Percentiles rank a stretch among this genome's conserved stretches.
These are phyloP conservation scores for Gautieria morchelliformis DNA, from an alignment of 768 basidiomycete species.

Conservation along the genomic window DNA sequence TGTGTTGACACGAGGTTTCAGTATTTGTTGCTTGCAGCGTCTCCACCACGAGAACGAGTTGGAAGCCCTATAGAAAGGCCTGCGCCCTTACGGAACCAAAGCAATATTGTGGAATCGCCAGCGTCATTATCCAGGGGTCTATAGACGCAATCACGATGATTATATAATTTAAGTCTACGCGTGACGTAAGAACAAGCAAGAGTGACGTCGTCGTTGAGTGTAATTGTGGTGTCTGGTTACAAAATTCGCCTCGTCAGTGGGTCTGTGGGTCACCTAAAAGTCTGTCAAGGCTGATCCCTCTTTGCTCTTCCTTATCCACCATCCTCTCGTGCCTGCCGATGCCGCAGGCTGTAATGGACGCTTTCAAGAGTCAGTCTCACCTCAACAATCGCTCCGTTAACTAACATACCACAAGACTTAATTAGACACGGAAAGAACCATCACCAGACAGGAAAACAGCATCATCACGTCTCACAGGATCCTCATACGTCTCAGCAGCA, in stretches of 20 bases:
- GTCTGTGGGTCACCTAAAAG: neutral
- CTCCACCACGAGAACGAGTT: neutral
- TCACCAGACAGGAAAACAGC: neutral
- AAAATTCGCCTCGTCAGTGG: neutral
- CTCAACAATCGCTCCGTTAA: constrained; percentile 13
- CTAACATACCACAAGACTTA: constrained; percentile 41
- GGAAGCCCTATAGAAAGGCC: neutral
- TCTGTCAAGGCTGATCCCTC: neutral
- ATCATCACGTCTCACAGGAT: constrained; percentile 33
- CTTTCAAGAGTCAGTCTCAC: constrained; percentile 67
- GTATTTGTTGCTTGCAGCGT: constrained; percentile 5
- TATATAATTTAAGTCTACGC: neutral
- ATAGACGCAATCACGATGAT: no score
- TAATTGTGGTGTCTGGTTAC: neutral
- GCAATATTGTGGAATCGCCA: neutral
- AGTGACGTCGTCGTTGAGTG: neutral
- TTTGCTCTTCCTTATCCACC: neutral
- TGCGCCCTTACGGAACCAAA: neutral
- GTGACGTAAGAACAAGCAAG: neutral
- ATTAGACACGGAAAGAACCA: constrained; percentile 73
- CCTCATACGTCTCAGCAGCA: constrained; percentile 23
- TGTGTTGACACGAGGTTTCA: neutral
- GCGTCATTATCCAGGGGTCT: neutral
- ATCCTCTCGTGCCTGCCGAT: constrained; percentile 31
- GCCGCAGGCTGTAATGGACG: constrained; percentile 57